Evolutionary conservation across 768 basidiomycete genomes (phyloP), one percentile per base, ranked within the genome.

Genomic region (Udeniomyces megalosporus): DNA sequence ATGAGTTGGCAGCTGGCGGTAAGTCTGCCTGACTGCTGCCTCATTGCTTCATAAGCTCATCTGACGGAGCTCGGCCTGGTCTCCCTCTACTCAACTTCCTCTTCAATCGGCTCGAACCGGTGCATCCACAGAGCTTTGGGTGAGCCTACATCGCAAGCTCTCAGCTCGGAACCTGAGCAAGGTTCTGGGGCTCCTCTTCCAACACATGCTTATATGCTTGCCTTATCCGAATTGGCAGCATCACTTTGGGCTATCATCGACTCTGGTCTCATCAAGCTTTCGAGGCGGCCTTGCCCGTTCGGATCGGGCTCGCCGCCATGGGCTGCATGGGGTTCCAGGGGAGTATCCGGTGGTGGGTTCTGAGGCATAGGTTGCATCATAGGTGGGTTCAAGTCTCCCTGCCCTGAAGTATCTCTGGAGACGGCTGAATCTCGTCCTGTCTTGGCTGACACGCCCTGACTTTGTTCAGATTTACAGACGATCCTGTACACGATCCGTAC

Each of bases 271-370:
- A 87, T 68, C 78, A 80, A 4, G 77, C 84, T 1, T 86, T 85
- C 71, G 77, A 78, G 22, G 85, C 85, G 4, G 74, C 74, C 1
- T 60, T 79, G 20, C 76, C 75, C 11, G 79, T 85, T 45, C 77
- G 85, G 12, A 67, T 82, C 5, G 71, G 79, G 24, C 74, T 88
- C 34, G 83, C 85, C 22, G 72, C 79, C 31, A 74, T 87, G 70
- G 86, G 86, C 0, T 80, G 82, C 3, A 79, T 82, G 52, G 86
- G 81, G 0, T 84, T 86, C 67, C 86, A 88, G 69, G 86, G 86
- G 2, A 85, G 83, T 47, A 84, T 86, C 69, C 85, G 85, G 4
- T 59, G 77, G 83, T 83, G 46, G 28, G 74, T 67, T 12, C 26
- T 20, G 42, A 75, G 85, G 65, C 85, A 87, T 74, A 77, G 84